Conservation (phyloP, 352 stramenopile genomes). For the Globisporangium spiculum region DNA sequence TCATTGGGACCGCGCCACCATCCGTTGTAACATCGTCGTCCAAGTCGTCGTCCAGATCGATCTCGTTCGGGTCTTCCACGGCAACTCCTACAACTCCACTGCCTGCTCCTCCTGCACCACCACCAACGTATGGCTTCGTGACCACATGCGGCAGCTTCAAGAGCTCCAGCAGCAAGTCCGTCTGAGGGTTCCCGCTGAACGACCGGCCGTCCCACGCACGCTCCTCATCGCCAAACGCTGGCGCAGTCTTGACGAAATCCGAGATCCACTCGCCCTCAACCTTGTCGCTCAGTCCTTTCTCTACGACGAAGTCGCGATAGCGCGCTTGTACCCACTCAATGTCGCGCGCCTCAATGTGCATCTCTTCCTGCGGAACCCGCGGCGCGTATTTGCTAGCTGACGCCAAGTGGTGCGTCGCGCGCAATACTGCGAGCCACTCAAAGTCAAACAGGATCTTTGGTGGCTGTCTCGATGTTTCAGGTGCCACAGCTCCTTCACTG, state of each 20-base stretch:
- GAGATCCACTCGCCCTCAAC: conserved; percentile 59
- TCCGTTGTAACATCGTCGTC: conserved; percentile 8
- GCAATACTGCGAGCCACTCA: conserved; percentile 94
- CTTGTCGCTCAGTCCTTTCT: conserved; percentile 52
- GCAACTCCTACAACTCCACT: conserved; percentile 1
- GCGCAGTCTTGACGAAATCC: conserved; percentile 79
- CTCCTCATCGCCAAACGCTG: conserved; percentile 50
- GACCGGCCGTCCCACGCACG: conserved; percentile 18
- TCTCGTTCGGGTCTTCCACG: conserved; percentile 53
- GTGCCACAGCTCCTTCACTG: too few relatives aligned
- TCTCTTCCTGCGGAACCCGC: conserved; percentile 65
- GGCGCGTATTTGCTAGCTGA: conserved; percentile 62
- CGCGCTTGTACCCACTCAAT: conserved; percentile 67
- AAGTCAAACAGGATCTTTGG: conserved; percentile 91
- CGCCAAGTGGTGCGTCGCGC: conserved; percentile 89
- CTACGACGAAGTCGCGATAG: conserved; percentile 41
- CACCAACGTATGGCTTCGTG: conserved; percentile 83
- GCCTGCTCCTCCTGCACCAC: background rate
- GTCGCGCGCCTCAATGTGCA: conserved; percentile 76
- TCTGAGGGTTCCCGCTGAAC: conserved; percentile 92
- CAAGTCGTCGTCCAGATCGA: conserved; percentile 47
- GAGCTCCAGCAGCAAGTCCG: conserved; percentile 90
- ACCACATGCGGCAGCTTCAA: conserved; percentile 93
- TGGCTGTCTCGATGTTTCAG: conserved; percentile 14
- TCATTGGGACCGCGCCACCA: background rate